Evolutionary conservation across 805 yeast species (phyloP), one percentile per base, ranked within the genome.

Genomic region (Lipomyces japonicus): DNA sequence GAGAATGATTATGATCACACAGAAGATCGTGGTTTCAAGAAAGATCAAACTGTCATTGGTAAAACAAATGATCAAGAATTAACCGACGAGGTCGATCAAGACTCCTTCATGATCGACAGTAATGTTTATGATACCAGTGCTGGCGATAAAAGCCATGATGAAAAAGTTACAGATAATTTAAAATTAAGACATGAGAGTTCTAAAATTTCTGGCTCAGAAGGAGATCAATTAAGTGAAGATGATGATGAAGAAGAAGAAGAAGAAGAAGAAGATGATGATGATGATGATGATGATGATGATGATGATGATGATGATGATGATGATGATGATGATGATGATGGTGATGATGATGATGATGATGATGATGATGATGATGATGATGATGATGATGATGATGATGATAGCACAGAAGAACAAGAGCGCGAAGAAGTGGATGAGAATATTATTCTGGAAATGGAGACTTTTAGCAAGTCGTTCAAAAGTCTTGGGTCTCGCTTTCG

Each of bases 401-500:
- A 37, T 22, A 55, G 40, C 25, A 28, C 21, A 28, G 44, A 35
- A 39, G 46, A 23, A 23, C 43, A 24, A n/a, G 49, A 28, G 31
- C 55, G 44, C 31, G 51, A 44, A n/a, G 42, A 24, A 18, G 36
- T 22, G 16, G 65, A 74, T 16, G 77, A 74, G 39, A 80, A 76
- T 49, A 72, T 79, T 0, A 72, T 82, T 30, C 80, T 76, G 52
- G 88, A 82, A 56, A 79, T 82, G 75, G 69, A 71, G 36, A 71
- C 71, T 44, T 70, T 82, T 9, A 77, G 76, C 44, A 70, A 69
- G 31, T 73, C 78, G 25, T 82, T 86, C 58, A 78, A 79, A 2
- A 73, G 73, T 0, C 66, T 86, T 32, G 66, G 74, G 1, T 67
- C 72, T 12, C 68, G 75, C 38, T 81, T 75, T 59, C 66, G 76